Evolutionary conservation across 2,329 filamentous ascomycete genomes (phyloP), one percentile per base, ranked within the genome.

Genomic region (Dactylellina cionopaga): DNA sequence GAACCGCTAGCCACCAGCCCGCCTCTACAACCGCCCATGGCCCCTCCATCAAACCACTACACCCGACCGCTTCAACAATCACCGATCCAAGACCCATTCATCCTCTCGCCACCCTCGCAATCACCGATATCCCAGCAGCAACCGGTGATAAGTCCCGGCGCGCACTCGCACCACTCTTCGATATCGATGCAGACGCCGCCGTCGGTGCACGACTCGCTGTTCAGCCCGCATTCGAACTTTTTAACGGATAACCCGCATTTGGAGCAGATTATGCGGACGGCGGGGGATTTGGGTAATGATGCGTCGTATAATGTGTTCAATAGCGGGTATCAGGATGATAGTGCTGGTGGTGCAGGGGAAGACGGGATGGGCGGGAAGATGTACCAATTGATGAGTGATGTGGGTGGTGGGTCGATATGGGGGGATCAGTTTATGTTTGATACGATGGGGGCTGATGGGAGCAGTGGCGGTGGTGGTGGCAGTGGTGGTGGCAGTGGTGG

Each of bases 401-500:
- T 72, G n/a, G 68, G 68, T 3, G 68, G 68, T 1, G 68, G 68
- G 7, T 59, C 59, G 37, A 72, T 72, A 13, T 72, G 68, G 68
- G 52, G 56, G 1, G 68, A 72, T 60, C 68, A 72, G 39, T 72
- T 72, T 35, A 65, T 72, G 68, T 71, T 71, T 24, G 66, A 71
- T n/a, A n/a, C n/a, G 44, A 44, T 64, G 47, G 47, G 11, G 17
- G 24, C 15, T 25, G 35, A 15, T 35, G 59, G n/a, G n/a, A n/a
- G n/a, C n/a, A n/a, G n/a, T n/a, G n/a, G n/a, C n/a, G n/a, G n/a
- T n/a, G n/a, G n/a, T n/a, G n/a, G n/a, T n/a, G n/a, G n/a, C n/a
- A n/a, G n/a, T n/a, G n/a, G n/a, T n/a, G n/a, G n/a, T n/a, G n/a
- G n/a, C n/a, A n/a, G n/a, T n/a, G n/a, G n/a, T n/a, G n/a, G n/a